Percentiles rank a stretch among this genome's conserved stretches.
Evolutionary conservation across 208 protist genomes (phyloP).

Genomic region (Spironucleus salmonicida): DNA sequence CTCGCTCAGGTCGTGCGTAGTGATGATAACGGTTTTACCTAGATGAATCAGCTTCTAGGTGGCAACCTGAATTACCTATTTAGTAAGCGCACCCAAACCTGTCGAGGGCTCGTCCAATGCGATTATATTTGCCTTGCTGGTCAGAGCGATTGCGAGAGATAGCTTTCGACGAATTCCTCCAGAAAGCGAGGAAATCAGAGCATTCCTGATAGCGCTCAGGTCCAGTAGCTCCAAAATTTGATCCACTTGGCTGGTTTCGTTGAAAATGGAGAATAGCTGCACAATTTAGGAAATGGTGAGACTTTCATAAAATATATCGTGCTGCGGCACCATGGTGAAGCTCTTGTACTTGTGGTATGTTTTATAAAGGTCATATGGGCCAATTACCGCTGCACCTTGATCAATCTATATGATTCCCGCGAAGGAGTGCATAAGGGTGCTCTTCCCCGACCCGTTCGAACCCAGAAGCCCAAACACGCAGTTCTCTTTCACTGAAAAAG

Average conservation of each 20-base stretch:
- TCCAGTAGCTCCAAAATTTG: not conserved
- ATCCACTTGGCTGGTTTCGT: not conserved
- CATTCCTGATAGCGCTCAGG: not conserved
- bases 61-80: not conserved
- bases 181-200: not conserved
- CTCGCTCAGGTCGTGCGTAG: conserved; percentile 17
- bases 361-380: too few relatives aligned
- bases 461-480: not conserved
- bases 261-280: not conserved
- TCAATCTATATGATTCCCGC: not conserved
- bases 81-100: not conserved
- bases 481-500: not conserved
- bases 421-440: not conserved
- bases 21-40: not conserved
- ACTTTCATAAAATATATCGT: not conserved
- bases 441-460: not conserved
- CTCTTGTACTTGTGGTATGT: not conserved
- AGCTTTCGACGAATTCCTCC: not conserved
- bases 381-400: too few relatives aligned
- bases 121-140: not conserved
- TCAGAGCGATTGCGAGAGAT: not conserved
- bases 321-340: conserved; percentile 19
- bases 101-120: not conserved
- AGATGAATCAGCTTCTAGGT: not conserved
- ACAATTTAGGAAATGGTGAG: not conserved